Base-by-base conservation (phyloP, 768 basidiomycete species). In the Boletus rufocinnamomeus region DNA sequence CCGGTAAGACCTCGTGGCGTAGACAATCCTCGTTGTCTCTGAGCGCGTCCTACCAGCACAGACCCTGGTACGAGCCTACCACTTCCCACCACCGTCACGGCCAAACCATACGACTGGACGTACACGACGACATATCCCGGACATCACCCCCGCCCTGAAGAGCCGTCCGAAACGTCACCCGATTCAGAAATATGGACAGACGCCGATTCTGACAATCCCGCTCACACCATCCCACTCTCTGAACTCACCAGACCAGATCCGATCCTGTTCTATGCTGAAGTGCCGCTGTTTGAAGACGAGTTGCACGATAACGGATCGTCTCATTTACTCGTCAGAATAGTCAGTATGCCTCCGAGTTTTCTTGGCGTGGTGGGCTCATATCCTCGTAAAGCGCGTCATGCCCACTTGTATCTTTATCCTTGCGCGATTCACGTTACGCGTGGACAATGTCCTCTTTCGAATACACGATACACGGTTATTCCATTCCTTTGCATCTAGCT, bases 51-150 rank as follows among this genome's bases (percentile, higher is more conserved):
- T 70, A 44, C 55, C 67, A 92, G 91, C 65, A 90, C 87, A 66
- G 84, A 82, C 53, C 82, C 90, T 1, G 77, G 80, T 25, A 86
- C 91, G 16, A 73, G 70, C 43, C 72, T 84, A 14, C 84, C 88
- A 0, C 84, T 91, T 76, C 89, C 91, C 4, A 72, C 81, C 61
- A 90, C 90, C 6, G 83, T 86, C 23, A 69, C 81, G 0, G 88
- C 93, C 9, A 97, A 95, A 65, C 89, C 88, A 0, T 98, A 92
- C 72, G 97, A 99, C 69, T 98, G 97, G 97, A 99, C 97, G 13
- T 98, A 97, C 72, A 97, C 95, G 3, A 92, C 94, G 2, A 85
- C 82, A 4, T 95, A 98, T 64, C 66, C 85, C 0, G 97, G 96
- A 0, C 85, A 88, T 63, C 64, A 60, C 14, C 27, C 45, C 61